Evolutionary conservation across 163 green algal genomes (phyloP), one percentile per base, ranked within the genome.

Genomic region (Scenedesmus sp.): DNA sequence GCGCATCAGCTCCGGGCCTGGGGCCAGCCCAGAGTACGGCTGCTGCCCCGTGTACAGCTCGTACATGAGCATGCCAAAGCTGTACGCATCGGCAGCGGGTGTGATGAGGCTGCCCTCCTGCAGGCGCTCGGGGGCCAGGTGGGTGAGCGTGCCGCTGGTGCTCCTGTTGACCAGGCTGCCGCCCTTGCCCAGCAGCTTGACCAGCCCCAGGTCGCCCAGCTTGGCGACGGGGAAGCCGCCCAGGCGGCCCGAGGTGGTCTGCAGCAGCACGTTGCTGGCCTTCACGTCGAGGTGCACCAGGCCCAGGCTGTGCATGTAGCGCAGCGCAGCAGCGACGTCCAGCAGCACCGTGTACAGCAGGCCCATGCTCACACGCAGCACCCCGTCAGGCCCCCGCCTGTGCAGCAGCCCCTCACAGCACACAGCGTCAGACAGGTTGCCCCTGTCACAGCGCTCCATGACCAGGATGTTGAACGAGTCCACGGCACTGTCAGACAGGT

Each of bases 261-360:
- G 81, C 35, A 92, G 72, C 51, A 92, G 79, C 40, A 92, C 79
- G 79, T 92, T 92, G 46, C 40, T 12, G 56, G 42, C 65, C 46
- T 93, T 96, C 33, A 97, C 90, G 90, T 97, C 93, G 70, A 93
- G 93, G 86, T 97, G 95, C 61, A 97, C 81, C 37, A 96, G 86
- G 82, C 91, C 80, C 70, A 90, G 82, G 33, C 56, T 85, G 91
- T 97, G 95, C 73, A 97, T 91, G 92, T 96, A 95, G 42, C 83
- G 53, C 85, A 93, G 83, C 22, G 76, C 93, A 70, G 91, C 81
- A 16, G 93, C 93, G 24, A 94, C 91, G 72, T 95, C 93, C 56
- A 93, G 84, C 76, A 86, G 81, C 49, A 86, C 81, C 46, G 44
- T 59, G 44, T 33, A 51, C 46, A 59, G 42, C 46, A 59, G 42